Conservation (phyloP, 2,329 filamentous ascomycete genomes). For the Teratosphaeria zuluensis region DNA sequence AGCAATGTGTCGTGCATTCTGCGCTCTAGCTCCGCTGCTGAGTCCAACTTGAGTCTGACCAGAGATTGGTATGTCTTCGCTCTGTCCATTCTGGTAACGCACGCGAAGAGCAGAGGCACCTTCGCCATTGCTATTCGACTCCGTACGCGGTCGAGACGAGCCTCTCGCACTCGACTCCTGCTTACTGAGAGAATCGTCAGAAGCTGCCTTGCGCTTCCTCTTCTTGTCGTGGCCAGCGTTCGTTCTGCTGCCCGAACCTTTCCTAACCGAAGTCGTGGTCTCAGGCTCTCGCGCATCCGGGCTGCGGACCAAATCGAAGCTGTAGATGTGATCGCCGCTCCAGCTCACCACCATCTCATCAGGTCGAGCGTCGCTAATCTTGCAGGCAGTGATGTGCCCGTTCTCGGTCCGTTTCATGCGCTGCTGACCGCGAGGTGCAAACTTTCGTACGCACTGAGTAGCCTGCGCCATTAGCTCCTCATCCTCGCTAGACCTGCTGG, state of each 20-base stretch:
- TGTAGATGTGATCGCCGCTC: conserved; percentile 53
- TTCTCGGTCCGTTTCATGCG: conserved; percentile 45
- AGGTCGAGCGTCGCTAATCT: conserved; percentile 59
- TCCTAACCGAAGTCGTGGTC: conserved; percentile 15
- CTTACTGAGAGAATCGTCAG: conserved; percentile 6
- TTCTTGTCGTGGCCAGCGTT: conserved; percentile 12
- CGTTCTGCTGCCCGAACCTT: conserved; percentile 3
- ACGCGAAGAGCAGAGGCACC: conserved; percentile 43
- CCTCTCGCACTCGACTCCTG: conserved; percentile 33
- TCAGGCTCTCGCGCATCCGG: conserved; percentile 38
- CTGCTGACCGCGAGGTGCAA: conserved; percentile 52
- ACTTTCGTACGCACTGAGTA: conserved; percentile 56
- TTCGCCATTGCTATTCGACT: conserved; percentile 25
- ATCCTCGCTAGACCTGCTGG: conserved; percentile 29
- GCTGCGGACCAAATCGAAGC: conserved; percentile 52
- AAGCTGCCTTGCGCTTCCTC: conserved; percentile 1
- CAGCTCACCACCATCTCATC: conserved; percentile 60
- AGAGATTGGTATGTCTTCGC: conserved; percentile 47
- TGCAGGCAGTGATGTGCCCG: conserved; percentile 60
- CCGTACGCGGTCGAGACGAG: conserved; percentile 40
- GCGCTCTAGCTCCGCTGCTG: conserved; percentile 43
- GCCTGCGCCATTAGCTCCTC: conserved; percentile 49
- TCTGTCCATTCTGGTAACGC: conserved; percentile 51
- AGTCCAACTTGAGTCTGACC: conserved; percentile 3
- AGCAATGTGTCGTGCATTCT: conserved; percentile 46